Base-by-base conservation (phyloP, 768 basidiomycete genomes). In the Pleurotus eryngii region DNA sequence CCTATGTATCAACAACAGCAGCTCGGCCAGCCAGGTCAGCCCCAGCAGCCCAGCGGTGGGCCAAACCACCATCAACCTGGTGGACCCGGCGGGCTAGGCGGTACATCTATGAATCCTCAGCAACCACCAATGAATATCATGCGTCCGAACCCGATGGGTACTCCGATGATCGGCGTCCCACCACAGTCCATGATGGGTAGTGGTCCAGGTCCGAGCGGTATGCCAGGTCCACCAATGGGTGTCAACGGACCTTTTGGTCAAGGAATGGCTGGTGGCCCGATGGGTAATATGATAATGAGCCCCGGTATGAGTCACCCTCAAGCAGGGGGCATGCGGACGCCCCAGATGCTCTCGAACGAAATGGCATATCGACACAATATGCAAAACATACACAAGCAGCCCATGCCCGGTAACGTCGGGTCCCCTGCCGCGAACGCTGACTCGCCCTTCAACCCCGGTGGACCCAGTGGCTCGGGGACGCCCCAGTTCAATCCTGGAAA, bases 401-500 rank as follows among this genome's bases (percentile, higher is more conserved):
- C 63, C 74, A 67, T 63, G 14, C 40, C 65, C 35, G 69, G 68
- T 6, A 74, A 71, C 46, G 73, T 71, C 14, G 71, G 72, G 12
- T 81, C 81, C n/a, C 81, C 82, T 12, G 66, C 73, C 60, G 65
- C 78, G 8, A 45, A 45, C 3, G 68, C 74, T 15, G 81, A 80
- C 53, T 73, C 77, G 39, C 62, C 75, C 26, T 82, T 81, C 64
- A 68, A 68, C 30, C 67, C 74, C 26, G 66, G 71, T 9, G 66
- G 59, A 5, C 63, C 64, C 1, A 24, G 38, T 12, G 51, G n/a
- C 7, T 14, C 37, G 22, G 51, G 51, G 15, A 20, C 51, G 15
- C 51, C 76, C 39, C 61, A 74, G 26, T 82, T 81, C 64, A 67
- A 67, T 26, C 67, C 74, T 30, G 65, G 70, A 12, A 65, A 60